Evolutionary conservation across 768 basidiomycete species (phyloP).

Genomic region (Boletellus ananiceps): DNA sequence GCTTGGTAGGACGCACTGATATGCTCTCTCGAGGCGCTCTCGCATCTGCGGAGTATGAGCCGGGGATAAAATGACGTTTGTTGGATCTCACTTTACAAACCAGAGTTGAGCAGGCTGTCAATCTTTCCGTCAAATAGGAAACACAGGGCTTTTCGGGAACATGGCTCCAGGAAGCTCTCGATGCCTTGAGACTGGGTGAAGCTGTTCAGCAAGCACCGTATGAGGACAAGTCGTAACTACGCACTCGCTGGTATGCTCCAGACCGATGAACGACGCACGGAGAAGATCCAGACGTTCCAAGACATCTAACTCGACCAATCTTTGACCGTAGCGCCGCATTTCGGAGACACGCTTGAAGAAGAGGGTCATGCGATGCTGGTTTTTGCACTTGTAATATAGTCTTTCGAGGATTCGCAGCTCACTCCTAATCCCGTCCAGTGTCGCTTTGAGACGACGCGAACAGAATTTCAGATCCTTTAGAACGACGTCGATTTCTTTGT

Average conservation of each 20-base stretch:
- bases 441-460: conserved; percentile 49
- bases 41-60: conserved; percentile 37
- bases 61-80: neutral
- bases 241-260: conserved; percentile 23
- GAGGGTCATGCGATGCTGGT: conserved; percentile 48
- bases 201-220: neutral
- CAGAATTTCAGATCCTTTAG: conserved; percentile 57
- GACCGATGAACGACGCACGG: conserved; percentile 28
- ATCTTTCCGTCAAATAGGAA: conserved; percentile 31
- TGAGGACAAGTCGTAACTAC: neutral
- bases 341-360: conserved; percentile 66
- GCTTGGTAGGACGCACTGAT: conserved; percentile 39
- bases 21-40: conserved; percentile 45
- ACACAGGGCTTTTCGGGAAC: conserved; percentile 41
- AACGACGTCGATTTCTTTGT: conserved; percentile 46
- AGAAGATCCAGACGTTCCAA: conserved; percentile 21
- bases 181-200: conserved; percentile 40
- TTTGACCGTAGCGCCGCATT: conserved; percentile 42
- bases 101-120: conserved; percentile 35
- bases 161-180: conserved; percentile 64
- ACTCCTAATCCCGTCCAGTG: conserved; percentile 27
- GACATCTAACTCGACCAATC: conserved; percentile 17
- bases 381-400: conserved; percentile 75
- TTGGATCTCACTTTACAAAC: conserved; percentile 42
- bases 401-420: conserved; percentile 54